A percentile compares a stretch with the other conserved stretches of the same genome.
These are phyloP conservation scores for Fusarium goolgardi DNA, from an alignment of 2,329 filamentous ascomycete species.

Conservation along the genomic window DNA sequence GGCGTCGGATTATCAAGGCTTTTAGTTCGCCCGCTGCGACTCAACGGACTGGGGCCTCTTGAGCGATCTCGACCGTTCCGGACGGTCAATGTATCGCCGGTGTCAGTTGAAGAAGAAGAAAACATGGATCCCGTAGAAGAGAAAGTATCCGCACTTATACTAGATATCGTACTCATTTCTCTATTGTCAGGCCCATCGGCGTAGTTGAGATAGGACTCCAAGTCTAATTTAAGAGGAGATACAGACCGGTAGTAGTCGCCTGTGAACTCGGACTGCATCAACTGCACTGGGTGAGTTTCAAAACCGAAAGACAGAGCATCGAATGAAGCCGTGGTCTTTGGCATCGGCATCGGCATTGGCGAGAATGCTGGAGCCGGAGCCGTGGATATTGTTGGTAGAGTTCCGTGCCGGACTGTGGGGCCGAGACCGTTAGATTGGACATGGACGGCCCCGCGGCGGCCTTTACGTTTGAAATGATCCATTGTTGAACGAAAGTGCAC, in stretches of 20 bases:
- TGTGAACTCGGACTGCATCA: constrained; percentile 17
- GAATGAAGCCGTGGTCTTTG: constrained; percentile 4
- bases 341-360: neutral
- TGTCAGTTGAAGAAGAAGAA: constrained; percentile 49
- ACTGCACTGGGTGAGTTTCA: neutral
- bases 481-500: constrained; percentile 4
- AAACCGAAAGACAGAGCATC: neutral
- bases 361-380: constrained; percentile 12
- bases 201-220: constrained; percentile 16
- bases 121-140: constrained; percentile 49
- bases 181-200: constrained; percentile 9
- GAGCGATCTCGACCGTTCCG: constrained; percentile 29
- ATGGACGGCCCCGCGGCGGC: constrained; percentile 19
- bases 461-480: constrained; percentile 22
- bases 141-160: constrained; percentile 43
- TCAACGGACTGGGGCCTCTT: constrained; percentile 45
- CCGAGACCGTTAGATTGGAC: constrained; percentile 16
- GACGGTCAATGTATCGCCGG: constrained; percentile 39
- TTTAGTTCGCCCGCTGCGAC: constrained; percentile 19
- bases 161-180: constrained; percentile 43
- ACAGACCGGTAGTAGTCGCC: constrained; percentile 26
- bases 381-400: constrained; percentile 15
- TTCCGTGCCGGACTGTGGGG: constrained; percentile 32
- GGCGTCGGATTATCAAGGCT: constrained; percentile 27
- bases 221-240: constrained; percentile 28